phyloP scores from a whole-genome alignment of 371 early-diverging fungal species.

The Nematocida parisii region DNA sequence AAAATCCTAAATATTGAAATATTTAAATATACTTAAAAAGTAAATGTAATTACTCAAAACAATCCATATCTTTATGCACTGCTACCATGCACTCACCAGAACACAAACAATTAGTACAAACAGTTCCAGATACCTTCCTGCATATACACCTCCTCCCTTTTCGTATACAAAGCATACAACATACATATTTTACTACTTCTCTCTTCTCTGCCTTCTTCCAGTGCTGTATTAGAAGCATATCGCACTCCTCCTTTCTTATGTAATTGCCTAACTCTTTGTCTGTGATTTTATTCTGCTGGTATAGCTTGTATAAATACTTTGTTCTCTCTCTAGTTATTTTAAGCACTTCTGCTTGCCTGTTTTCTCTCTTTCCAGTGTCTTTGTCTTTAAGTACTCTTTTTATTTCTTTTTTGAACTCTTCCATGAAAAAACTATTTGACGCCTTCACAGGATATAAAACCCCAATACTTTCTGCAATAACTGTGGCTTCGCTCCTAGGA shows the following conservation, averaged over 20 bases:
- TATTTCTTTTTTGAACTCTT: background rate
- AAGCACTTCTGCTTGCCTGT: conserved; percentile 34
- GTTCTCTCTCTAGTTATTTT: conserved; percentile 34
- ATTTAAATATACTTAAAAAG: no score
- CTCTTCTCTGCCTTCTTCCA: conserved; percentile 16
- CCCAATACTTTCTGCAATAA: background rate
- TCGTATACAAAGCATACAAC: conserved; percentile 38
- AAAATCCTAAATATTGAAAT: no score
- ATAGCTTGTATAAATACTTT: background rate
- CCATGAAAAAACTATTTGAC: conserved; percentile 35
- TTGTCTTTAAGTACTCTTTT: background rate
- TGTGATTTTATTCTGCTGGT: background rate
- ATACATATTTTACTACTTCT: background rate
- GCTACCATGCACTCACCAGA: conserved; percentile 14
- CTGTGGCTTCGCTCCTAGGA: background rate
- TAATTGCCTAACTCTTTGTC: conserved; percentile 4
- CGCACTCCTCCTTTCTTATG: conserved; percentile 15
- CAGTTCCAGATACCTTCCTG: conserved; percentile 11
- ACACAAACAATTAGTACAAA: conserved; percentile 30
- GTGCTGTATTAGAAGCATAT: conserved; percentile 1
- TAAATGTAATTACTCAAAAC: no score
- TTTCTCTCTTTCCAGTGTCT: conserved; percentile 19
- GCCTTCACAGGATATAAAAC: background rate
- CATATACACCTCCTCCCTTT: conserved; percentile 45
- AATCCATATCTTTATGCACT: no score